These are phyloP conservation scores for Lichina pygmaea DNA, from an alignment of 495 filamentous ascomycete species.

Conservation along the genomic window DNA sequence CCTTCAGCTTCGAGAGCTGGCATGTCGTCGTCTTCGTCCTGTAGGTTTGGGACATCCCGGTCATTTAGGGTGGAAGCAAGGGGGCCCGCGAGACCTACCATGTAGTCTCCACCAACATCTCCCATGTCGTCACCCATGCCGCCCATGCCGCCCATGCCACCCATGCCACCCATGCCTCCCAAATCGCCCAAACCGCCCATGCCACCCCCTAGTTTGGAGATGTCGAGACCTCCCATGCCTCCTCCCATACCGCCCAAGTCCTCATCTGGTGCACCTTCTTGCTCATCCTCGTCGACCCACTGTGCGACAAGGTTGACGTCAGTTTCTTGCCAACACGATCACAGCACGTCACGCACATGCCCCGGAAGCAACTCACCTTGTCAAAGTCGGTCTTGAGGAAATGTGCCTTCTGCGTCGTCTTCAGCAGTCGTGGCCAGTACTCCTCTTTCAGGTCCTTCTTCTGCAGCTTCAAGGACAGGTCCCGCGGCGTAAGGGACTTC, in stretches of 20 bases:
- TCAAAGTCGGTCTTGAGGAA: slow-evolving; percentile 98
- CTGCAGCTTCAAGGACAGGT: slow-evolving; percentile 66
- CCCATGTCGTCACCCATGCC: slow-evolving; percentile 6
- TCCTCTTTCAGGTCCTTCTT: slow-evolving; percentile 87
- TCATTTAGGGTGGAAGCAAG: neutral
- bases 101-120: slow-evolving; percentile 25
- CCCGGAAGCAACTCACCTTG: slow-evolving; percentile 30
- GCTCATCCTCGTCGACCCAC: slow-evolving; percentile 99
- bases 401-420: slow-evolving; percentile 68
- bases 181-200: slow-evolving; percentile 28
- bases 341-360: neutral
- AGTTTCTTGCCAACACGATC: neutral
- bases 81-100: slow-evolving; percentile 8
- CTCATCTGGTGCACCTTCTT: slow-evolving; percentile 64
- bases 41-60: neutral
- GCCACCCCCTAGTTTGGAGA: slow-evolving; percentile 47
- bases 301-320: slow-evolving; percentile 9
- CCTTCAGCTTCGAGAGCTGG: slow-evolving; percentile 28
- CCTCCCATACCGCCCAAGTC: slow-evolving; percentile 22
- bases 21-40: slow-evolving; percentile 24
- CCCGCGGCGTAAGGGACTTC: slow-evolving; percentile 56
- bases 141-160: slow-evolving; percentile 16
- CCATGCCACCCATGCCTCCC: slow-evolving; percentile 20
- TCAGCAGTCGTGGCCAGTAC: slow-evolving; percentile 85
- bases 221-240: slow-evolving; percentile 52